Evolutionary conservation across 2,329 filamentous ascomycete species (phyloP).

Genomic region (Chaetomiaceae sp.): DNA sequence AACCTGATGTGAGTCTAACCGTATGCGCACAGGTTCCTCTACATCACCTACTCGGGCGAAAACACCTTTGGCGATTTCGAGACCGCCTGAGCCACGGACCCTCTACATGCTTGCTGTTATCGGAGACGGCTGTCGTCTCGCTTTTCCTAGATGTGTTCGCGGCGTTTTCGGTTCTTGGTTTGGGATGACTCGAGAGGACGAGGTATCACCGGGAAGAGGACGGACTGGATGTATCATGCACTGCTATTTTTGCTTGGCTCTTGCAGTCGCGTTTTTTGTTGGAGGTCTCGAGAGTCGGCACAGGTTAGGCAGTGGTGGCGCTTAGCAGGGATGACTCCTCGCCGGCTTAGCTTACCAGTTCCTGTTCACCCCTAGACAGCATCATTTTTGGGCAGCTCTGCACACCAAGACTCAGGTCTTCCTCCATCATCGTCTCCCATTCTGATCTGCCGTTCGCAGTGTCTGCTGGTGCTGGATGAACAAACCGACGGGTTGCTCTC

Average conservation of each 20-base stretch:
- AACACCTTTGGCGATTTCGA: constrained; percentile 80
- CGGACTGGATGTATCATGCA: constrained; percentile 17
- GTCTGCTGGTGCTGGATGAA: too few relatives aligned
- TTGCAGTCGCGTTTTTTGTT: constrained; percentile 2
- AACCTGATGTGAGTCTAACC: constrained; percentile 5
- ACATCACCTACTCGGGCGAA: constrained; percentile 99
- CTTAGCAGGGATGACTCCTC: not conserved
- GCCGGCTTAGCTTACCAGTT: not conserved
- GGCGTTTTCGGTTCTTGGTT: constrained; percentile 24
- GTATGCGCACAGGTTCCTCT: constrained; percentile 66
- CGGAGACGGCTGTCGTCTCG: not conserved
- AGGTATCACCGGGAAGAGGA: constrained; percentile 12
- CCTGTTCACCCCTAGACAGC: too few relatives aligned
- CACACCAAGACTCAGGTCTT: too few relatives aligned
- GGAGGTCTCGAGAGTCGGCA: not conserved
- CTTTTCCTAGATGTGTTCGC: constrained; percentile 17
- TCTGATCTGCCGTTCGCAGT: too few relatives aligned
- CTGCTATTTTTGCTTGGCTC: constrained; percentile 8
- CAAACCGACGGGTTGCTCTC: too few relatives aligned
- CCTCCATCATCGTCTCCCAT: too few relatives aligned
- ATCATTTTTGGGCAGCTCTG: too few relatives aligned
- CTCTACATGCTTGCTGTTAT: constrained; percentile 4
- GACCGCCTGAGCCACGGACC: constrained; percentile 32
- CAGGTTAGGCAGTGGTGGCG: not conserved
- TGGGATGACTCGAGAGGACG: constrained; percentile 9